Percentiles rank a stretch among this genome's conserved stretches.
phyloP scores from a whole-genome alignment of 2,329 filamentous ascomycete species.

The Lachnellula suecica region DNA sequence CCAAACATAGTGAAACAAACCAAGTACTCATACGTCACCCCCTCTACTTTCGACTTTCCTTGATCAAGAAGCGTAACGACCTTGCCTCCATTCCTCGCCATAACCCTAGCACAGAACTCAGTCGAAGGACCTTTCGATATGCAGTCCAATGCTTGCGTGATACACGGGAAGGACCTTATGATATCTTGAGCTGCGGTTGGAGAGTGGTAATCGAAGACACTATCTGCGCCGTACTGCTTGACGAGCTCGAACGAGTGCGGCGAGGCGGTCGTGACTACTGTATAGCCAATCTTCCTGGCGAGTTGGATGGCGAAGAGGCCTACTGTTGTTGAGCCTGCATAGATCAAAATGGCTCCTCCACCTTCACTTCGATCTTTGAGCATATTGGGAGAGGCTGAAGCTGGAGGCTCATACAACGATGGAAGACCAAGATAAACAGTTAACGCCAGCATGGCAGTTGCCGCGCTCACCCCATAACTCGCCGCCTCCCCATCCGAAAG shows the following conservation, averaged over 20 bases:
- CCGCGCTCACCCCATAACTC: slow-evolving; percentile 33
- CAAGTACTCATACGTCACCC: slow-evolving; percentile 3
- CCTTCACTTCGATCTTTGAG: too few species aligned
- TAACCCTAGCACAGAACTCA: slow-evolving; percentile 30
- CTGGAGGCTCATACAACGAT: slow-evolving; percentile 6
- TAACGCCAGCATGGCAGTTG: slow-evolving; percentile 29
- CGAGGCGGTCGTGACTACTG: slow-evolving; percentile 44
- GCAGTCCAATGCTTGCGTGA: slow-evolving; percentile 49
- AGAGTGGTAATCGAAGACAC: slow-evolving; percentile 47
- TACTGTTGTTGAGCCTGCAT: slow-evolving; percentile 19
- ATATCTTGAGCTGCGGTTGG: slow-evolving; percentile 44
- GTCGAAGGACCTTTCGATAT: slow-evolving; percentile 39
- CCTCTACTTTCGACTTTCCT: slow-evolving; percentile 19
- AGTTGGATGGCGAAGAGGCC: slow-evolving; percentile 42
- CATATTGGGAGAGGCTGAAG: background rate
- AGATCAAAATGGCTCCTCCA: slow-evolving; percentile 10
- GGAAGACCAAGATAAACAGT: slow-evolving; percentile 26
- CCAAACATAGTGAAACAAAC: slow-evolving; percentile 11
- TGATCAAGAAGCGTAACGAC: slow-evolving; percentile 44
- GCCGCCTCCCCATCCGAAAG: slow-evolving; percentile 45
- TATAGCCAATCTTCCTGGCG: slow-evolving; percentile 36
- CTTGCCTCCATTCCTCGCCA: slow-evolving; percentile 38
- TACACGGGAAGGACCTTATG: slow-evolving; percentile 34
- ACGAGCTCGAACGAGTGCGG: slow-evolving; percentile 46
- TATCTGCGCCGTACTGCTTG: slow-evolving; percentile 41